Evolutionary conservation across 495 filamentous ascomycete species (phyloP), one percentile per base, ranked within the genome.

Genomic region (Ramalina intermedia): DNA sequence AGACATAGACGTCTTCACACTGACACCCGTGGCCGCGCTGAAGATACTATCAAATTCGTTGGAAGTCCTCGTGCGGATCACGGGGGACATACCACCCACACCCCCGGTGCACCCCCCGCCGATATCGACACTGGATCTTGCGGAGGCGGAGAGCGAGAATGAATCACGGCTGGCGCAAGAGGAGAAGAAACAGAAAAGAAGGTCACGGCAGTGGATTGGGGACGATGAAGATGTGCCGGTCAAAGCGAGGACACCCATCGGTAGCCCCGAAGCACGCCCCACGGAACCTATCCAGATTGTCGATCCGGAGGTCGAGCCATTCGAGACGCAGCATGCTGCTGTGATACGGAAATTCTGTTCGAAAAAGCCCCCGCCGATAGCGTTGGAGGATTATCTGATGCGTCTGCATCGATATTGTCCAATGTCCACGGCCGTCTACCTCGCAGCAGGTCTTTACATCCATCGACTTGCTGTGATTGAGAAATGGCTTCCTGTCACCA

Each of bases 381-480:
- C 81, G 9, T 68, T 96, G 41, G 79, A 82, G 55, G 83, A 93
- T 42, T 98, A 98, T 62, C 72, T 96, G 17, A 65, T 79, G 52
- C 84, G 91, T 40, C 76, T 96, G 43, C 90, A 96, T 61, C 73
- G 70, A 36, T 96, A 80, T 62, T 98, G 91, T 55, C 90, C 93
- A 18, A 84, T 96, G 78, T 93, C 87, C n/a, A 90, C 91, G 2
- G 89, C 80, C 14, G 93, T 96, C 29, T 94, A 91, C 56, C 79
- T 98, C n/a, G 87, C 91, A 2, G 80, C 91, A 2, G 86, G 85
- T 41, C 66, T 82, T n/a, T 96, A 96, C 62, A 87, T 95, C 46
- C 81, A 87, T 57, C 74, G 78, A 43, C 74, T 96, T 37, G 81
- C 79, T 1, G 73, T 88, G 9, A 66, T 79, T 33, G 87, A 96